Conservation (phyloP, 345 rosid species). For the Aquilaria malaccensis region DNA sequence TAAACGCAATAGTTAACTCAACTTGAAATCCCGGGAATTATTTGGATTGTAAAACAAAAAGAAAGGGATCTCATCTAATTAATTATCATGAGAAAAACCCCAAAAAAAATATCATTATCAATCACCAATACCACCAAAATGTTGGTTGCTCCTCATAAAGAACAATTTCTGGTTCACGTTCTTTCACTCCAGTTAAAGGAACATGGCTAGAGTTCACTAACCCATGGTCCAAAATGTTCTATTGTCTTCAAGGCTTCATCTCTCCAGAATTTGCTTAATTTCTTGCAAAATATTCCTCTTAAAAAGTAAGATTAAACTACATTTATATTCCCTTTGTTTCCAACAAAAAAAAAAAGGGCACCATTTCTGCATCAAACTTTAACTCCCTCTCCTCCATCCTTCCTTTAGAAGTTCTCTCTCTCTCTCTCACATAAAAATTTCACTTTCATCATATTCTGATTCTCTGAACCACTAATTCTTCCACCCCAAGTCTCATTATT, state of each 20-base stretch:
- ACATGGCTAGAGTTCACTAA: not conserved
- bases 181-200: not conserved
- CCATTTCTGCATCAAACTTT: not conserved
- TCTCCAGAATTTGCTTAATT: not conserved
- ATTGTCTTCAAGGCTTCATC: not conserved
- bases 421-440: constrained; percentile 1
- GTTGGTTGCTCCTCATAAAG: constrained; percentile 23
- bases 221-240: not conserved
- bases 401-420: constrained; percentile 5
- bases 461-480: constrained; percentile 20
- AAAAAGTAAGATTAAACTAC: no score
- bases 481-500: constrained; percentile 12
- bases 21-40: not conserved
- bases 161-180: constrained; percentile 7
- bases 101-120: constrained; percentile 13
- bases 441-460: constrained; percentile 16
- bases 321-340: no score
- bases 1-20: not conserved
- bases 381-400: not conserved
- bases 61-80: not conserved
- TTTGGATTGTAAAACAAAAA: not conserved
- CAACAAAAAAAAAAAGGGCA: no score
- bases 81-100: not conserved
- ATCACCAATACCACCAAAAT: constrained; percentile 12
- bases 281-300: not conserved